Conservation (phyloP, 139 green algal genomes). For the Pseudopediastrum boryanum region DNA sequence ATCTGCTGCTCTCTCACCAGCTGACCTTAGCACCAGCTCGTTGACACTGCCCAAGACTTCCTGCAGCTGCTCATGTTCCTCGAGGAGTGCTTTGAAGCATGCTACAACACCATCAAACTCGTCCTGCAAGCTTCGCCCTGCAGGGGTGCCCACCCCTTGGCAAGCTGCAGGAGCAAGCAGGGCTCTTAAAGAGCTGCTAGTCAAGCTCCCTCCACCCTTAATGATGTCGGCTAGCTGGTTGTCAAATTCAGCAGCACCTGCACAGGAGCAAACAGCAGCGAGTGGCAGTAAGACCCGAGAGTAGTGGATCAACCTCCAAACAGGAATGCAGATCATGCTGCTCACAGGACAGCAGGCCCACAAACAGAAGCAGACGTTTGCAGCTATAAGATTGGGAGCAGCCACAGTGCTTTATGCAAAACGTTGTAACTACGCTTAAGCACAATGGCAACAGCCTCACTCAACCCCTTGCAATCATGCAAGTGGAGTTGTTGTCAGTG, state of each 20-base stretch:
- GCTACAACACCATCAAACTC: slow-evolving; percentile 54
- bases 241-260: slow-evolving; percentile 34
- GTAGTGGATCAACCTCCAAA: too few relatives aligned
- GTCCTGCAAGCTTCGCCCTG: slow-evolving; percentile 44
- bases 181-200: neutral
- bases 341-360: too few relatives aligned
- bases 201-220: neutral
- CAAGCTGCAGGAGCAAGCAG: neutral
- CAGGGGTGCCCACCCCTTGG: slow-evolving; percentile 42
- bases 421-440: too few relatives aligned
- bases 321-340: too few relatives aligned
- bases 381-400: too few relatives aligned
- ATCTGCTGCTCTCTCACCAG: neutral
- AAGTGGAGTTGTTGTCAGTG: too few relatives aligned
- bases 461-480: too few relatives aligned
- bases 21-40: neutral
- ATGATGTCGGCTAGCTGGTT: neutral
- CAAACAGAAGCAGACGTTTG: too few relatives aligned
- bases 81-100: neutral
- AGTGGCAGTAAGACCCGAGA: too few relatives aligned
- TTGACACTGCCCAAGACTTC: neutral
- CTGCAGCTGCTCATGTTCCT: neutral
- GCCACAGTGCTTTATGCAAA: too few relatives aligned
- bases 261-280: too few relatives aligned
- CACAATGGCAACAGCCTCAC: too few relatives aligned